These are phyloP conservation scores for Allomyces macrogynus DNA, from an alignment of 192 early-diverging fungal species.

Conservation along the genomic window DNA sequence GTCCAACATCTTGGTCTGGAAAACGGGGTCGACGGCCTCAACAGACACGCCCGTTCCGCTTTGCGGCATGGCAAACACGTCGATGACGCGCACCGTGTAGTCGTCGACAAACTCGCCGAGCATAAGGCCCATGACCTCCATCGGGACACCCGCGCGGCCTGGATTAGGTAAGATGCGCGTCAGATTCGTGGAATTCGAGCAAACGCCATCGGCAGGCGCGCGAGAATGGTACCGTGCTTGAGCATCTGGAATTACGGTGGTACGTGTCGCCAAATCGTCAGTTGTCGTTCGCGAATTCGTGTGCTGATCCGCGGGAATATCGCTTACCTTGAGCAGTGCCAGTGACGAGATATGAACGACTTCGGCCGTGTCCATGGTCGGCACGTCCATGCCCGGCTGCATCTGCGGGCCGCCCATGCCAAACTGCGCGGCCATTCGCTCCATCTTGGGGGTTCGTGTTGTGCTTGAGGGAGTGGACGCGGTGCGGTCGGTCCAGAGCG, in stretches of 20 bases:
- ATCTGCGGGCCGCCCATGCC: constrained; percentile 15
- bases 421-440: too few species aligned
- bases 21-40: constrained; percentile 97
- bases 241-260: constrained; percentile 38
- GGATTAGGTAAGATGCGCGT: constrained; percentile 8
- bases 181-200: too few species aligned
- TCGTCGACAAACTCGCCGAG: constrained; percentile 98
- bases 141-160: constrained; percentile 91
- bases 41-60: constrained; percentile 97
- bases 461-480: too few species aligned
- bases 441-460: too few species aligned
- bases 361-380: constrained; percentile 94
- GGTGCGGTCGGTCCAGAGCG: too few species aligned
- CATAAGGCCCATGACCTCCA: constrained; percentile 99
- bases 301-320: too few species aligned
- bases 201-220: too few species aligned
- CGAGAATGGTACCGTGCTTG: constrained; percentile 43
- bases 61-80: constrained; percentile 99
- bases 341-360: constrained; percentile 98
- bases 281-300: background rate
- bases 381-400: constrained; percentile 58
- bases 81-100: constrained; percentile 95
- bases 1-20: constrained; percentile 99
- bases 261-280: background rate
- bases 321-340: constrained; percentile 72